These are phyloP conservation scores for Fusarium sp. DNA, from an alignment of 2,329 filamentous ascomycete species.

Conservation along the genomic window DNA sequence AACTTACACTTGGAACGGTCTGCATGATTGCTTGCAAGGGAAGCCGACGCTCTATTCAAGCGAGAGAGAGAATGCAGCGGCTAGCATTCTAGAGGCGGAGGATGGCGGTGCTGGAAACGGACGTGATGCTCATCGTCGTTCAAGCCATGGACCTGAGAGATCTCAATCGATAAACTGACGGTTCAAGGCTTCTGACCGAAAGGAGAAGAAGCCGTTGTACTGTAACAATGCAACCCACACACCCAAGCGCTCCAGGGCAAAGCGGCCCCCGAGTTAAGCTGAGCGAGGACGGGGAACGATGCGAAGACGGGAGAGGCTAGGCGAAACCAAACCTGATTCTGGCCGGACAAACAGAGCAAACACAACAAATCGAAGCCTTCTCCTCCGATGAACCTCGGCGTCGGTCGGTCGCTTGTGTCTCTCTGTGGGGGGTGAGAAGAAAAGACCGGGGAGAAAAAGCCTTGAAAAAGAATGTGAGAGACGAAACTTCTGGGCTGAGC, in stretches of 20 bases:
- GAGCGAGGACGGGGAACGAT: conserved; percentile 31
- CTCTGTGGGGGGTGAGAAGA: conserved; percentile 8
- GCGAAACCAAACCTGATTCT: conserved; percentile 41
- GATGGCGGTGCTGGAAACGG: conserved; percentile 48
- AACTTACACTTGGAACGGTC: conserved; percentile 67
- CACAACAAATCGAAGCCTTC: conserved; percentile 24
- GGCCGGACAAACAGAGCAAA: conserved; percentile 25
- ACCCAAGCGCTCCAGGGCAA: conserved; percentile 31
- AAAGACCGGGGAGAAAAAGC: conserved; percentile 4
- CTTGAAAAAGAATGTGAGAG: conserved; percentile 19
- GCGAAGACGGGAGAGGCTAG: conserved; percentile 39
- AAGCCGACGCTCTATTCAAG: conserved; percentile 56
- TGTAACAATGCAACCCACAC: conserved; percentile 35
- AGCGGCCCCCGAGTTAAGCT: conserved; percentile 25
- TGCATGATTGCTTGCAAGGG: conserved; percentile 64
- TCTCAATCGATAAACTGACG: conserved; percentile 31
- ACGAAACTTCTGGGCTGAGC: conserved; percentile 23
- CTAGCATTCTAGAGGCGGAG: conserved; percentile 55
- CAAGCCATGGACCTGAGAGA: conserved; percentile 46
- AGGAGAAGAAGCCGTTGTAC: conserved; percentile 31
- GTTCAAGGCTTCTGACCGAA: conserved; percentile 18
- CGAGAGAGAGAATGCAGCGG: conserved; percentile 54
- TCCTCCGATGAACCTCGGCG: conserved; percentile 30
- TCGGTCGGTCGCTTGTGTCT: conserved; percentile 30
- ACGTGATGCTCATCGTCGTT: conserved; percentile 52